Evolutionary conservation across 768 basidiomycete genomes (phyloP).

Genomic region (Kwoniella sp.): DNA sequence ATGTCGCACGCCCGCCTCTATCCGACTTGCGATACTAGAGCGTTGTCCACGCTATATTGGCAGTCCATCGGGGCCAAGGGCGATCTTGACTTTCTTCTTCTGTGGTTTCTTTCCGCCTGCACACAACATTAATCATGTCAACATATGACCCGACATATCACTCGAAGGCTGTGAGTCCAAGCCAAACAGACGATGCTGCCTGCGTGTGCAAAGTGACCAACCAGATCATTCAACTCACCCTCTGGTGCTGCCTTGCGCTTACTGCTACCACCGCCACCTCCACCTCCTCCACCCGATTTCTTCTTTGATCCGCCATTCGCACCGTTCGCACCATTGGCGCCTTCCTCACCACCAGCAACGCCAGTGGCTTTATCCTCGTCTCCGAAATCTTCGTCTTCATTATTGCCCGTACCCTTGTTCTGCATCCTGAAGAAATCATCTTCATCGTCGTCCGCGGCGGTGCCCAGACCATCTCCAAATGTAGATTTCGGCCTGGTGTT

Average conservation of each 20-base stretch:
- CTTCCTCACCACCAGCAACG: conserved; percentile 13
- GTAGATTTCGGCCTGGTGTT: conserved; percentile 26
- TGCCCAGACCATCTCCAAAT: conserved; percentile 38
- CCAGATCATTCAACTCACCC: conserved; percentile 28
- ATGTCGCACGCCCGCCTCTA: too few relatives aligned
- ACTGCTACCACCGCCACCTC: not conserved
- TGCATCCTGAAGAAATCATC: conserved; percentile 52
- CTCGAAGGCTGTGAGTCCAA: not conserved
- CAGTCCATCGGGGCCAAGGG: conserved; percentile 47
- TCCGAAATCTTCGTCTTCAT: conserved; percentile 53
- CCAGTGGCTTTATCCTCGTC: conserved; percentile 8
- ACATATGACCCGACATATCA: not conserved
- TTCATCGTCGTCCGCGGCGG: conserved; percentile 42
- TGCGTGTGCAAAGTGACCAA: too few relatives aligned
- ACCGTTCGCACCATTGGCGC: not conserved
- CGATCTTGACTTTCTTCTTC: conserved; percentile 52
- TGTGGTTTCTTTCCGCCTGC: conserved; percentile 32
- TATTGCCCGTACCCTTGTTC: conserved; percentile 35
- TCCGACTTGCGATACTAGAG: not conserved
- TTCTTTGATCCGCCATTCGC: conserved; percentile 21
- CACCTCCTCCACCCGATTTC: conserved; percentile 7
- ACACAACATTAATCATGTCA: not conserved
- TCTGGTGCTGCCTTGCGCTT: conserved; percentile 41
- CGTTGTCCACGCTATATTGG: conserved; percentile 26
- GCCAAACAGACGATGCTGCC: not conserved